These are phyloP conservation scores for Neofusicoccum kwambonambiense DNA, from an alignment of 2,329 filamentous ascomycete species.

Conservation along the genomic window DNA sequence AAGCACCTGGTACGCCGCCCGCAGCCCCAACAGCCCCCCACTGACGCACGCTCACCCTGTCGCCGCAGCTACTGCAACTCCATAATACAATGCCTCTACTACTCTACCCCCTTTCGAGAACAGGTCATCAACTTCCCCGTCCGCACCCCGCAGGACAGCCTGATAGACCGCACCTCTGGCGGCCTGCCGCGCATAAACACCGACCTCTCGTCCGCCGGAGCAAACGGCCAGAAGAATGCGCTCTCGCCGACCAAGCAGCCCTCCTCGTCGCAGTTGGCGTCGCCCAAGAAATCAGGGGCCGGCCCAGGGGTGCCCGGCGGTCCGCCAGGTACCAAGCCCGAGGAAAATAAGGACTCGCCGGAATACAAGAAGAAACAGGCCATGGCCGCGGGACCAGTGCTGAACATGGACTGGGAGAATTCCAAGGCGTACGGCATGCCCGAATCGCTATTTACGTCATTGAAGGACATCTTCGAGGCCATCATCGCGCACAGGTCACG, in stretches of 20 bases:
- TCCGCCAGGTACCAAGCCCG: constrained; percentile 65
- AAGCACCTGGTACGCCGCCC: constrained; percentile 78
- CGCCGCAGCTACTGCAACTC: constrained; percentile 88
- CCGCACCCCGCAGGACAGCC: constrained; percentile 66
- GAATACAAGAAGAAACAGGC: constrained; percentile 99
- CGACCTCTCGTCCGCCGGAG: constrained; percentile 35
- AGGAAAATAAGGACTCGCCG: constrained; percentile 90
- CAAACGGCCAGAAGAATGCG: constrained; percentile 37
- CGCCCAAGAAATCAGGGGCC: constrained; percentile 40
- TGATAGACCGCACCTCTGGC: constrained; percentile 54
- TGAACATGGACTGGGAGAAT: constrained; percentile 82
- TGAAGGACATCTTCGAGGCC: constrained; percentile 95
- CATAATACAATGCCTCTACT: constrained; percentile 95
- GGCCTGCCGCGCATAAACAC: constrained; percentile 39
- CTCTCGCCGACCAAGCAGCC: constrained; percentile 54
- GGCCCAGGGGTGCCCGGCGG: constrained; percentile 51
- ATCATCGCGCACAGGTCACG: constrained; percentile 77
- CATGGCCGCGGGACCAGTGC: constrained; percentile 79
- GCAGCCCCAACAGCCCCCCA: not conserved
- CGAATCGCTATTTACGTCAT: constrained; percentile 87
- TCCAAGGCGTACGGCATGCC: constrained; percentile 82
- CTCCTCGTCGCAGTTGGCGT: constrained; percentile 28
- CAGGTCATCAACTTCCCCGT: constrained; percentile 89
- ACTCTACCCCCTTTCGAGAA: constrained; percentile 90
- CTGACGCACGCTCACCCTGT: constrained; percentile 20